Conservation (phyloP, 345 rosid species). For the Jatropha curcas region DNA sequence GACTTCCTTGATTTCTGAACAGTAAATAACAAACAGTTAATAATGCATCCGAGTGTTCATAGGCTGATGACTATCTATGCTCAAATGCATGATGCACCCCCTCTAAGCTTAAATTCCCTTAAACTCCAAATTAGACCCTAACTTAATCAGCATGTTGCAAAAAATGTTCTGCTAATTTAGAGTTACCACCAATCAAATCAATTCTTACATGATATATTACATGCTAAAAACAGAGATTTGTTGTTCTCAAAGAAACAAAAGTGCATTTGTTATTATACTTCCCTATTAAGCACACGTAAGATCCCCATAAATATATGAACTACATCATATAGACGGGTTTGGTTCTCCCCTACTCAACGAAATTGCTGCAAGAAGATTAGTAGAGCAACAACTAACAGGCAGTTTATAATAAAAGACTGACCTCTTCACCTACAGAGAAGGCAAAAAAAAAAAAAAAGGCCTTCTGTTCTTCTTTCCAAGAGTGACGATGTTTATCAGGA, state of each 20-base stretch:
- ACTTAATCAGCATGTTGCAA: background rate
- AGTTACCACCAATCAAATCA: background rate
- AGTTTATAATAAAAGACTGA: background rate
- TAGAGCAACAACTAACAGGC: slow-evolving; percentile 1
- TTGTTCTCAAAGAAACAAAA: background rate
- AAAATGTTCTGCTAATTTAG: background rate
- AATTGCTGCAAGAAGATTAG: background rate
- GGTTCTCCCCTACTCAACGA: background rate
- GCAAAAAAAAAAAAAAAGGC: no score
- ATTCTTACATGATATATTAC: background rate
- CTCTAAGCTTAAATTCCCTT: background rate
- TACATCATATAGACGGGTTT: background rate
- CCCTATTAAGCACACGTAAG: background rate
- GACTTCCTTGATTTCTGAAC: slow-evolving; percentile 82
- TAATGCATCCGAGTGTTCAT: background rate
- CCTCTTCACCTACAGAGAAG: background rate
- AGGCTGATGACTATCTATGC: background rate
- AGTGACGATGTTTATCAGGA: background rate
- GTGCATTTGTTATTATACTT: background rate
- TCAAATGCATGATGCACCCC: background rate
- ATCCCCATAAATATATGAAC: background rate
- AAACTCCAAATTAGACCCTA: background rate
- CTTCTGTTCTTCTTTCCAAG: background rate
- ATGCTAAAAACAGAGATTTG: background rate
- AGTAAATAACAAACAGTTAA: slow-evolving; percentile 11